These are phyloP conservation scores for Diospyros kaki DNA, from an alignment of 148 eudicot genomes.

Conservation along the genomic window DNA sequence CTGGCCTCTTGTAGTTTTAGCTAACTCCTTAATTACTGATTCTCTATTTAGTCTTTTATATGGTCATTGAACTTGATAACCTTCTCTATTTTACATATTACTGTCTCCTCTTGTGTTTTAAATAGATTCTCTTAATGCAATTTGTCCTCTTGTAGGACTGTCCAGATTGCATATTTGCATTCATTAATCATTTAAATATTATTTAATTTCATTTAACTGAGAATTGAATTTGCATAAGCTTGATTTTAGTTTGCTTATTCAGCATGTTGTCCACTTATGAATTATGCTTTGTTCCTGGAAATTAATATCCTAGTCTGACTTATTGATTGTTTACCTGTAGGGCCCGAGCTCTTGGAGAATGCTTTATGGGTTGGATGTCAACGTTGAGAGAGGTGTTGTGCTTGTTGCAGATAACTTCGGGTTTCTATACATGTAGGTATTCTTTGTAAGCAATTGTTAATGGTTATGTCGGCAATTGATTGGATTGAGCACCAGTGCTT, in stretches of 20 bases:
- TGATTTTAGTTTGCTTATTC: neutral
- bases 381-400: slow-evolving; percentile 71
- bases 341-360: slow-evolving; percentile 88
- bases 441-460: neutral
- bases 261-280: neutral
- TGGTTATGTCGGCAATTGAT: neutral
- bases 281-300: neutral
- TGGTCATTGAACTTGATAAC: neutral
- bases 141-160: neutral
- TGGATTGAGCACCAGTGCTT: neutral
- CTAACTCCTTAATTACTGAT: neutral
- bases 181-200: no score
- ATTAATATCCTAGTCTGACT: neutral
- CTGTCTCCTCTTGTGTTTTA: neutral
- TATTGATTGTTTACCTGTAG: slow-evolving; percentile 33
- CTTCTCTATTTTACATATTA: neutral
- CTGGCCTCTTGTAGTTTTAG: no score
- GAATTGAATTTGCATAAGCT: no score
- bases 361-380: slow-evolving; percentile 91
- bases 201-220: no score
- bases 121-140: neutral
- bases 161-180: neutral
- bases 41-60: neutral
- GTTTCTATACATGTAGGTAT: slow-evolving; percentile 60
- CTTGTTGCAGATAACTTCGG: slow-evolving; percentile 90